Evolutionary conservation across 306 rosid genomes (phyloP), one percentile per base, ranked within the genome.

Genomic region (Fragaria nilgerrensis): DNA sequence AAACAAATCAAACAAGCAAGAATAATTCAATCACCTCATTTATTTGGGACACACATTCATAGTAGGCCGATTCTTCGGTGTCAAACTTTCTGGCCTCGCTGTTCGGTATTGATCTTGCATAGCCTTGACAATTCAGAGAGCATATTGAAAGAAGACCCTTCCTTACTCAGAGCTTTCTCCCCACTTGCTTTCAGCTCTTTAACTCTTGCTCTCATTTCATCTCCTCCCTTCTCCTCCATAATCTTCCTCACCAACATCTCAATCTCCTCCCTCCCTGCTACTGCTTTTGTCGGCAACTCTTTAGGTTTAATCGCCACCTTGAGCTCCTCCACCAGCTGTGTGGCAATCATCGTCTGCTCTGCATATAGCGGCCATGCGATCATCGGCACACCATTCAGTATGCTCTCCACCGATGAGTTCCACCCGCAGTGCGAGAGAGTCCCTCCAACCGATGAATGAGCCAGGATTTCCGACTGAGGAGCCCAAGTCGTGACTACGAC

Each of bases 291-390:
- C 15, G 66, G 80, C 32, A 68, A 12, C 0, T 69, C 70, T 41
- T 73, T 55, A 13, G 78, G 70, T 47, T 75, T 23, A 34, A 79
- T 53, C 1, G 78, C 78, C 61, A 70, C 68, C 23, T 86, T 82
- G 0, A 68, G 53, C 49, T 89, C 92, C 80, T 89, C 88, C 53
- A 80, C 71, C 29, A 87, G n/a, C 72, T 80, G 1, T 14, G 80
- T 22, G 0, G 91, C 91, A 23, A 82, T 84, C 88, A 90, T 86
- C 52, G 52, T 80, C 76, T 90, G 89, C 87, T 90, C 90, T 0
- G 89, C 87, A 8, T 86, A 88, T 0, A 88, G 71, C 0, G 96
- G 96, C 91, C 92, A 90, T 4, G 85, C 82, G 1, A 88, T 62
- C 77, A 88, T 80, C 0, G 91, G 88, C 20, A 86, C 80, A 1